These are phyloP conservation scores for Proteromonas lacertae DNA, from an alignment of 352 stramenopile genomes.

Conservation along the genomic window DNA sequence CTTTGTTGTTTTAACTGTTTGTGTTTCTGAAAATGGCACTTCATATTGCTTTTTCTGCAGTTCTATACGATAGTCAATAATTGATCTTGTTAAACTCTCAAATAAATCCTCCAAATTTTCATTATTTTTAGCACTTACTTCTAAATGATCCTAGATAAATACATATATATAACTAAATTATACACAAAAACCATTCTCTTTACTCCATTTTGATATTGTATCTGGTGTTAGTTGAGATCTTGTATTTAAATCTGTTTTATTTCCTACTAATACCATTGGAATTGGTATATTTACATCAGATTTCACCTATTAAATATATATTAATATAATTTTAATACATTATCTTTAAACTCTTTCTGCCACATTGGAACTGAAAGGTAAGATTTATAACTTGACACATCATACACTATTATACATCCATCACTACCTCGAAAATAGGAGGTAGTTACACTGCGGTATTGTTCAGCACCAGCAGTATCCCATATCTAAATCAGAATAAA, in stretches of 20 bases:
- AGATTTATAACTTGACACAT: constrained; percentile 17
- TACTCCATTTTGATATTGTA: constrained; percentile 6
- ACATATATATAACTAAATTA: neutral
- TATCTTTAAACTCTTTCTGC: constrained; percentile 3
- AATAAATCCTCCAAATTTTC: too few relatives aligned
- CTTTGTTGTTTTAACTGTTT: too few relatives aligned
- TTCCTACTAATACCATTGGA: constrained; percentile 49
- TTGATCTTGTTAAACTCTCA: too few relatives aligned
- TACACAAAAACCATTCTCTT: constrained; percentile 2
- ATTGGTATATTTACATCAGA: neutral
- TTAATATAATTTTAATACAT: neutral
- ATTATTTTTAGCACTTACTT: too few relatives aligned
- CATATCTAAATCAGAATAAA: constrained; percentile 66
- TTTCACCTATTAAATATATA: neutral
- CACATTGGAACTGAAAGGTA: constrained; percentile 9
- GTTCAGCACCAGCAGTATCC: constrained; percentile 50
- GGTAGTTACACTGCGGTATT: constrained; percentile 40
- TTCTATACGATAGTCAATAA: too few relatives aligned
- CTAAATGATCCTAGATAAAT: neutral
- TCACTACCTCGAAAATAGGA: constrained; percentile 46
- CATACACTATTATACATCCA: constrained; percentile 40
- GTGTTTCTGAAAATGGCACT: too few relatives aligned
- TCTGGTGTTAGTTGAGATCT: constrained; percentile 11
- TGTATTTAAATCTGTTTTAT: constrained; percentile 89
- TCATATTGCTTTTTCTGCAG: too few relatives aligned